Evolutionary conservation across 2,329 filamentous ascomycete genomes (phyloP).

Genomic region (Hypoxylon sp.): DNA sequence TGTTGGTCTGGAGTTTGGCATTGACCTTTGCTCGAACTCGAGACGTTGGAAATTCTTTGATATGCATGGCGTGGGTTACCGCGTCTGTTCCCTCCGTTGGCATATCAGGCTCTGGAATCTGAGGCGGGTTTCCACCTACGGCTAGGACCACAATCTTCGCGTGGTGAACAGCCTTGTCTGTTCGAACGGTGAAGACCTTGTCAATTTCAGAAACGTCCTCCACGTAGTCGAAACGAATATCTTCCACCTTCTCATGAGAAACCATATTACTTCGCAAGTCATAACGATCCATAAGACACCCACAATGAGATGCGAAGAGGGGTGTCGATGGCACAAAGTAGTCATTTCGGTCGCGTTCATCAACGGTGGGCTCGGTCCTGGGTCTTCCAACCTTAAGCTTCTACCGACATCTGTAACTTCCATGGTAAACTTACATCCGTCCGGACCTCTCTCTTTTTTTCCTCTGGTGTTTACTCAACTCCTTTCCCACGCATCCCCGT

Average conservation of each 20-base stretch:
- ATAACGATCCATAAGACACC: slow-evolving; percentile 70
- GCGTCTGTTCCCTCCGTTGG: slow-evolving; percentile 55
- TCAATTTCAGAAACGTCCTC: slow-evolving; percentile 62
- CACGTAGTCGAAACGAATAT: slow-evolving; percentile 72
- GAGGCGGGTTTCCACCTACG: slow-evolving; percentile 75
- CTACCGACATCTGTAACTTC: not conserved
- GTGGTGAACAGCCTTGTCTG: slow-evolving; percentile 67
- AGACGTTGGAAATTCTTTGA: slow-evolving; percentile 69
- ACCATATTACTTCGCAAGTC: slow-evolving; percentile 69
- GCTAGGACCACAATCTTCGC: slow-evolving; percentile 77
- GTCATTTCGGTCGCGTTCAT: slow-evolving; percentile 77
- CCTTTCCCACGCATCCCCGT: slow-evolving; percentile 81
- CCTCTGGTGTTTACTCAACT: slow-evolving; percentile 83
- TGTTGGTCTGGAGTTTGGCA: slow-evolving; percentile 66
- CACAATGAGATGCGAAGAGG: slow-evolving; percentile 75
- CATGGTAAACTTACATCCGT: slow-evolving; percentile 59
- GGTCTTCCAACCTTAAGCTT: slow-evolving; percentile 53
- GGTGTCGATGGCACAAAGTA: slow-evolving; percentile 76
- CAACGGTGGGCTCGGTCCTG: slow-evolving; percentile 67
- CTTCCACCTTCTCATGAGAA: slow-evolving; percentile 70
- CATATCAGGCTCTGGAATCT: slow-evolving; percentile 59
- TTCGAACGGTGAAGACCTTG: slow-evolving; percentile 76
- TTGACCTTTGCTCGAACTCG: slow-evolving; percentile 68
- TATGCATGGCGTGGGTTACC: slow-evolving; percentile 73
- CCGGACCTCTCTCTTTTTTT: slow-evolving; percentile 68